A percentile compares a stretch with the other conserved stretches of the same genome.
phyloP scores from a whole-genome alignment of 2,329 filamentous ascomycete species.

The Penicillium sp. region DNA sequence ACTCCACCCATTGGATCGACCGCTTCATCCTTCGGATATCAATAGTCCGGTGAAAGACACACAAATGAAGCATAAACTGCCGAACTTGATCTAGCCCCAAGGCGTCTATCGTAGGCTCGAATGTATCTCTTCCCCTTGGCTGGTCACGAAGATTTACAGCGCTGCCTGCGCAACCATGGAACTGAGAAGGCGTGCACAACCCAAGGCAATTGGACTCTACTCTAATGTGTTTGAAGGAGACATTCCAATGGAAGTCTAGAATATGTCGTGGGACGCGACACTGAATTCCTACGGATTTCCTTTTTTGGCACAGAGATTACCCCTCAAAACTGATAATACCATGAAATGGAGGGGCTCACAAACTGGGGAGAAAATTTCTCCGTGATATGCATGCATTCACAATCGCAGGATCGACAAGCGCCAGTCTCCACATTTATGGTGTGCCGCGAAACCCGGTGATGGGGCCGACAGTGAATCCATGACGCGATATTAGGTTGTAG shows the following conservation, averaged over 20 bases:
- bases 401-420: slow-evolving; percentile 15
- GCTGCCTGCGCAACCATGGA: not conserved
- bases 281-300: not conserved
- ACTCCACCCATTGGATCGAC: not conserved
- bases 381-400: slow-evolving; percentile 22
- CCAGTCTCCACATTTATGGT: slow-evolving; percentile 16
- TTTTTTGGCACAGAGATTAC: not conserved
- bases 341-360: not conserved
- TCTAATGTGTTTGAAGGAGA: slow-evolving; percentile 4
- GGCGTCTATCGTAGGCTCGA: not conserved
- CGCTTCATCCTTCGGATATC: not conserved
- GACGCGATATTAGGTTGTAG: not conserved
- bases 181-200: not conserved
- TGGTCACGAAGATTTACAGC: not conserved
- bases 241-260: not conserved
- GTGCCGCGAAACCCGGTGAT: slow-evolving; percentile 19
- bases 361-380: slow-evolving; percentile 9
- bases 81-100: not conserved
- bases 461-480: slow-evolving; percentile 5
- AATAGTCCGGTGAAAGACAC: not conserved
- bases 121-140: not conserved
- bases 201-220: not conserved
- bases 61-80: not conserved
- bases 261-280: slow-evolving; percentile 1
- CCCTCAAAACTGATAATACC: not conserved